Base-by-base conservation (phyloP, 306 rosid species). In the Abrus pulchellus region DNA sequence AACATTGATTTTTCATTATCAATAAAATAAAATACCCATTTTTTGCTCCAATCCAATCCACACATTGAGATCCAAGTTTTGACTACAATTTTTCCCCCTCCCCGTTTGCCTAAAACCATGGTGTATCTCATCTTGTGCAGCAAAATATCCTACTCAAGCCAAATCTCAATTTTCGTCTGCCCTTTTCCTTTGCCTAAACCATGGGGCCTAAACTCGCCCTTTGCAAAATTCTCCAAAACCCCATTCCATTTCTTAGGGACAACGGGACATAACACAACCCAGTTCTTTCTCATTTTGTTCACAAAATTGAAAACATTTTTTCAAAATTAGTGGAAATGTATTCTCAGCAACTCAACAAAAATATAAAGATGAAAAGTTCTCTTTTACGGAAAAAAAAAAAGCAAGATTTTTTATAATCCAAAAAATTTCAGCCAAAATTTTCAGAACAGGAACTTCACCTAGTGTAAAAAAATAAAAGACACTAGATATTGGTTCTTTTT, bases 91-190 rank as follows among this genome's bases (percentile, higher is more conserved):
- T 12, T 32, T 44, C 48, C 8, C 80, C 80, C 11, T 43, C 74
- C 38, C 13, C 53, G 20, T 59, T 67, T 69, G 28, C 80, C 84
- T 79, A 47, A 67, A 83, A 72, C 76, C 41, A 56, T 50, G 83
- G 61, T 74, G 74, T 57, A 67, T 73, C 61, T 67, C 72, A 40
- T 66, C 14, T 74, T 76, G 38, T 67, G 77, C 81, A 68, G 12
- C 62, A 67, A 84, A 84, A 84, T 84, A 83, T 83, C 86, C 64
- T 1, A 63, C 43, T 33, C 44, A 55, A 62, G 48, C 59, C 40
- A 36, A 27, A 72, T 14, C 77, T 57, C 40, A 69, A 48, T 57
- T 20, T 71, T 47, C 79, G 10, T 33, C 74, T 53, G 7, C 49
- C 20, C 30, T 33, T 11, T 68, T 30, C 69, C 43, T 70, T 77